These are phyloP conservation scores for Phytophthora brassicae DNA, from an alignment of 352 stramenopile genomes.

Conservation along the genomic window DNA sequence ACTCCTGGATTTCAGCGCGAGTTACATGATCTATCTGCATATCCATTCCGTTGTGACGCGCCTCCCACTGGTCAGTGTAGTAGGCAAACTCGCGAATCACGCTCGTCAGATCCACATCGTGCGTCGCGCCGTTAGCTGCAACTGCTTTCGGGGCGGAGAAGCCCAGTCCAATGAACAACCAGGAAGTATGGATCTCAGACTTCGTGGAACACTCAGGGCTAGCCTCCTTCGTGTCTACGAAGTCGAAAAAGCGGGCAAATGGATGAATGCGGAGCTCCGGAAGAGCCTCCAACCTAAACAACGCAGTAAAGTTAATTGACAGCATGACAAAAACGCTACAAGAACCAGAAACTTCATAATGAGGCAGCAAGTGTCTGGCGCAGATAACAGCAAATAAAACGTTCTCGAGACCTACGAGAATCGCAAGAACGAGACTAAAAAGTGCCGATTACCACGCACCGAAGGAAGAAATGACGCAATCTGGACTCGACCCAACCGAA, in stretches of 20 bases:
- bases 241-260: constrained; percentile 85
- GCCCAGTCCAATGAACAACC: constrained; percentile 76
- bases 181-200: constrained; percentile 47
- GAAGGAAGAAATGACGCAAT: constrained; percentile 76
- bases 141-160: constrained; percentile 51
- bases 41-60: constrained; percentile 77
- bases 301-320: constrained; percentile 9
- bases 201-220: constrained; percentile 15
- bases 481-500: constrained; percentile 90
- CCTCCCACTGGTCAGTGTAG: constrained; percentile 77
- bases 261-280: constrained; percentile 63
- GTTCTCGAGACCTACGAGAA: background rate
- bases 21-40: constrained; percentile 77
- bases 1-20: constrained; percentile 53
- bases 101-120: constrained; percentile 67
- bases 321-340: background rate
- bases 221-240: constrained; percentile 28
- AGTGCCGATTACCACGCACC: constrained; percentile 37
- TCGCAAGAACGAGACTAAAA: background rate
- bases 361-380: background rate
- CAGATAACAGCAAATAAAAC: background rate
- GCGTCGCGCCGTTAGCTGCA: constrained; percentile 9
- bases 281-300: constrained; percentile 57
- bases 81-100: constrained; percentile 79
- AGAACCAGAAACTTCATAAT: background rate